Conservation (phyloP, 768 basidiomycete genomes). For the Cytidiella melzeri region DNA sequence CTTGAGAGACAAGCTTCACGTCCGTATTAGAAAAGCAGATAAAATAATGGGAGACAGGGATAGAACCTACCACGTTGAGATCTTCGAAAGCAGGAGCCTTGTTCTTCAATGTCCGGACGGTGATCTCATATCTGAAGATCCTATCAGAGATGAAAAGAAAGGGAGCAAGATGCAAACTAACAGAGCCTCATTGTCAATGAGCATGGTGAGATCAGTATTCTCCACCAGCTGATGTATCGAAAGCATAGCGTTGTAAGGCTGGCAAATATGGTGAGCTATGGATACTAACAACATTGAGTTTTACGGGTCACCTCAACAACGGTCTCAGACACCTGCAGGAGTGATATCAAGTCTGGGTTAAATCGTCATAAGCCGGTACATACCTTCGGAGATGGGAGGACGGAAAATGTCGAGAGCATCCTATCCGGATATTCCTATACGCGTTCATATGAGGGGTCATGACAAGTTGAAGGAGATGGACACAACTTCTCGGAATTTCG, state of each 20-base stretch:
- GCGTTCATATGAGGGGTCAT: constrained; percentile 22
- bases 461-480: constrained; percentile 7
- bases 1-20: constrained; percentile 66
- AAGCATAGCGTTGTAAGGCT: constrained; percentile 82
- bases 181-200: constrained; percentile 86
- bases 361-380: constrained; percentile 6
- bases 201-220: constrained; percentile 77
- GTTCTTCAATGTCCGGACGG: constrained; percentile 57
- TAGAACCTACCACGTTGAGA: constrained; percentile 55
- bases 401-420: constrained; percentile 47
- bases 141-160: background rate
- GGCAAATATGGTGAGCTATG: background rate
- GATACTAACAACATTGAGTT: background rate
- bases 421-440: constrained; percentile 52
- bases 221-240: constrained; percentile 89
- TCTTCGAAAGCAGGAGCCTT: constrained; percentile 57
- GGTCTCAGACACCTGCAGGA: constrained; percentile 36
- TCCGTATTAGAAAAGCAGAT: background rate
- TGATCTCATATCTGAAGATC: constrained; percentile 61
- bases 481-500: constrained; percentile 73
- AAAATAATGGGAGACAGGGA: background rate
- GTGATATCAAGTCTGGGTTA: background rate
- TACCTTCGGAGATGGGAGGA: constrained; percentile 53
- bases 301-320: constrained; percentile 40
- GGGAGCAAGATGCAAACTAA: constrained; percentile 30